Percentiles rank a stretch among this genome's conserved stretches.
Evolutionary conservation across 129 eudicot genomes (phyloP).

Genomic region (Silybum marianum): DNA sequence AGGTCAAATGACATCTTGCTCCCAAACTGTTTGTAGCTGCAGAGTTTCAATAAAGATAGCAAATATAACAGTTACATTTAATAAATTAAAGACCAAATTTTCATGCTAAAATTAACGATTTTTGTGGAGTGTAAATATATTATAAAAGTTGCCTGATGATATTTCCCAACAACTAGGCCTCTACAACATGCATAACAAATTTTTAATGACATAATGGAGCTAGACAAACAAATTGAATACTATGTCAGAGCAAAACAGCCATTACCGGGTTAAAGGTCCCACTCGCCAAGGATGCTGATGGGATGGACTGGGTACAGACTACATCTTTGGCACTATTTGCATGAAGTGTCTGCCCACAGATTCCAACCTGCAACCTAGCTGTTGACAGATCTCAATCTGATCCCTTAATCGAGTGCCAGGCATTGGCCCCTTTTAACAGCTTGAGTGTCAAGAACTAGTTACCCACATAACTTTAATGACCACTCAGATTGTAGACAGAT

Average conservation of each 20-base stretch:
- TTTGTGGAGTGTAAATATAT: background rate
- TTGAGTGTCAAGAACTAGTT: background rate
- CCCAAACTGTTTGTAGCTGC: constrained; percentile 47
- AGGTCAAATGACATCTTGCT: constrained; percentile 33
- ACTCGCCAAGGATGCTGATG: constrained; percentile 26
- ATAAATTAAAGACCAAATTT: constrained; percentile 6
- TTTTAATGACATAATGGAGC: constrained; percentile 10
- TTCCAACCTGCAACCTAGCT: constrained; percentile 13
- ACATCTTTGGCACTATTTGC: constrained; percentile 23
- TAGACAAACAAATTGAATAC: constrained; percentile 27
- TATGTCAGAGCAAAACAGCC: constrained; percentile 27
- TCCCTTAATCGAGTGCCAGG: constrained; percentile 23
- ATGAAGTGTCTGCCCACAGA: constrained; percentile 26
- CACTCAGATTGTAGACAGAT: background rate
- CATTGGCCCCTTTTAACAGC: constrained; percentile 26
- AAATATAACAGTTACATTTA: constrained; percentile 17
- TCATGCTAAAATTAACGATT: background rate
- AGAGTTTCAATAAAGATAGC: constrained; percentile 25
- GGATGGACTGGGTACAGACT: constrained; percentile 31
- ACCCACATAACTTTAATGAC: background rate
- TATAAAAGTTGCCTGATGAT: background rate
- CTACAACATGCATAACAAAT: constrained; percentile 17
- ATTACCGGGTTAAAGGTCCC: constrained; percentile 31
- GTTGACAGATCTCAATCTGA: constrained; percentile 29
- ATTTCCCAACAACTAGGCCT: constrained; percentile 19